phyloP scores from a whole-genome alignment of 2,329 filamentous ascomycete species.

The Diaporthe citriasiana region DNA sequence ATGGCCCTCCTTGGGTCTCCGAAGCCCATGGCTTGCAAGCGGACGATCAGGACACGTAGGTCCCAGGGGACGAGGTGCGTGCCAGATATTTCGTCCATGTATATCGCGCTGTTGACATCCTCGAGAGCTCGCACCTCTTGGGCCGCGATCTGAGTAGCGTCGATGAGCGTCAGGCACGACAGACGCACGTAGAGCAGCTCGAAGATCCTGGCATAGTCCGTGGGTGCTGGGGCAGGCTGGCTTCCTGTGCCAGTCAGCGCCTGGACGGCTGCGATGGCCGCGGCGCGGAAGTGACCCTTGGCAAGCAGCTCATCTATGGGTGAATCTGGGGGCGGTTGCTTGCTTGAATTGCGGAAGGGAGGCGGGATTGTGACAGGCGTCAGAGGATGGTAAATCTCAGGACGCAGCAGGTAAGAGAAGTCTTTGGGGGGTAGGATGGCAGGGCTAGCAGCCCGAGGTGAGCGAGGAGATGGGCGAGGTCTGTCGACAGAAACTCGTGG shows the following conservation, averaged over 20 bases:
- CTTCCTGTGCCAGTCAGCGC: slow-evolving; percentile 67
- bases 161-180: slow-evolving; percentile 84
- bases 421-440: slow-evolving; percentile 70
- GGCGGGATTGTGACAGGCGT: slow-evolving; percentile 72
- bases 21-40: slow-evolving; percentile 88
- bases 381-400: slow-evolving; percentile 87
- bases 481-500: slow-evolving; percentile 47
- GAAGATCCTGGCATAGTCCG: slow-evolving; percentile 78
- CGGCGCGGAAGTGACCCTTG: slow-evolving; percentile 83
- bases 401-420: slow-evolving; percentile 83
- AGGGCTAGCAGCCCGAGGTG: slow-evolving; percentile 48
- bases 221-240: slow-evolving; percentile 58
- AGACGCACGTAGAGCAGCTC: slow-evolving; percentile 84
- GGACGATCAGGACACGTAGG: slow-evolving; percentile 84
- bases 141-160: slow-evolving; percentile 76
- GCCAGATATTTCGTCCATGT: slow-evolving; percentile 66
- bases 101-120: slow-evolving; percentile 71
- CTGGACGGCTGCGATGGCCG: slow-evolving; percentile 77
- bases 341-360: slow-evolving; percentile 78
- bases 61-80: slow-evolving; percentile 87
- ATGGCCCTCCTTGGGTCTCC: slow-evolving; percentile 87
- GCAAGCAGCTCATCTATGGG: slow-evolving; percentile 78
- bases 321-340: slow-evolving; percentile 73
- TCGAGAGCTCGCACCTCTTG: slow-evolving; percentile 76
- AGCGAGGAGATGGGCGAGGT: slow-evolving; percentile 46